Percentiles rank a stretch among this genome's conserved stretches.
phyloP scores from a whole-genome alignment of 495 filamentous ascomycete species.

The Lentithecium fluviatile region DNA sequence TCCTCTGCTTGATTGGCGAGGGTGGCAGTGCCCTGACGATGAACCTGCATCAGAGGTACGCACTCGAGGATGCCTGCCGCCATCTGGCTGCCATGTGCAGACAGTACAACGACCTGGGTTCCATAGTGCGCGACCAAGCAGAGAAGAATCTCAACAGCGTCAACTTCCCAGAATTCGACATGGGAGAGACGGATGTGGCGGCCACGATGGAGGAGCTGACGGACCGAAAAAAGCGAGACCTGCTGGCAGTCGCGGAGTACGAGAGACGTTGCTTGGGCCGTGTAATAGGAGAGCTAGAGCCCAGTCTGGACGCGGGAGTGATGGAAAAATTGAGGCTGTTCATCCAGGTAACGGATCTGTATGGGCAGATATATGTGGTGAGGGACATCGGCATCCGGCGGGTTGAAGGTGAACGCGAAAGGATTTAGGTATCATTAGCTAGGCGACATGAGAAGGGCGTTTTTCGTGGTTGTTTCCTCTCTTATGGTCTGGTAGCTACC shows the following conservation, averaged over 20 bases:
- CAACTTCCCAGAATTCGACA: slow-evolving; percentile 44
- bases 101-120: slow-evolving; percentile 49
- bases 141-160: slow-evolving; percentile 47
- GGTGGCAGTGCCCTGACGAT: slow-evolving; percentile 17
- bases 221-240: slow-evolving; percentile 28
- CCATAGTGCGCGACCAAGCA: slow-evolving; percentile 36
- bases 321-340: slow-evolving; percentile 38
- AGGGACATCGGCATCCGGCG: slow-evolving; percentile 36
- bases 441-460: no score
- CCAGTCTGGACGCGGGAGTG: slow-evolving; percentile 2
- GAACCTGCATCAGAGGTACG: slow-evolving; percentile 37
- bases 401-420: neutral
- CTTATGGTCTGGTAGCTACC: no score
- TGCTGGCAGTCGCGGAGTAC: slow-evolving; percentile 40
- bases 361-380: slow-evolving; percentile 46
- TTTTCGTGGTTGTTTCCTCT: no score
- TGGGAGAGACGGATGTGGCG: neutral
- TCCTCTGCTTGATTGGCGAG: slow-evolving; percentile 37
- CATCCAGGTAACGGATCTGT: slow-evolving; percentile 45
- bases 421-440: no score
- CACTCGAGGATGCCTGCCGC: slow-evolving; percentile 35
- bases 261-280: slow-evolving; percentile 33
- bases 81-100: slow-evolving; percentile 45
- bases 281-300: slow-evolving; percentile 26
- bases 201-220: slow-evolving; percentile 1